These are phyloP conservation scores for Gracilariopsis chorda DNA, from an alignment of 23 red algal species.

Conservation along the genomic window DNA sequence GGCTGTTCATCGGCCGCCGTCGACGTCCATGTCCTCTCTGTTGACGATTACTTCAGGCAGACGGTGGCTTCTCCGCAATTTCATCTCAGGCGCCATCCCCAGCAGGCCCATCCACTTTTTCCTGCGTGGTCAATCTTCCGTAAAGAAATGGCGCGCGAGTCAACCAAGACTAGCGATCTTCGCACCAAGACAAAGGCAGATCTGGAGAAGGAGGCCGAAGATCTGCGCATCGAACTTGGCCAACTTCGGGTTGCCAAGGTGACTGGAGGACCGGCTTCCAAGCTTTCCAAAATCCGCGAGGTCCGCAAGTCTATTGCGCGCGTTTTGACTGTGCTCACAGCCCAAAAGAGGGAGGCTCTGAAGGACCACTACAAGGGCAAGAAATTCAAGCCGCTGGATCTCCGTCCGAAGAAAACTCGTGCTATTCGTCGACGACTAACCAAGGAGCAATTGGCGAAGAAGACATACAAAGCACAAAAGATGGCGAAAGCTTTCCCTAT, in stretches of 20 bases:
- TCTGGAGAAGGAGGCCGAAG: conserved; percentile 73
- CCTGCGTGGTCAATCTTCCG: no score
- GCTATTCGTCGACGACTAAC: conserved; percentile 93
- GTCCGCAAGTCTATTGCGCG: conserved; percentile 96
- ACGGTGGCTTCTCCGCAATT: no score
- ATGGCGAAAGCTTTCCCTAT: conserved; percentile 80
- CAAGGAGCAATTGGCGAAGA: conserved; percentile 74
- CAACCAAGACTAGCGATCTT: conserved; percentile 68
- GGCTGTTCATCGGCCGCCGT: no score
- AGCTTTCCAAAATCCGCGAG: conserved; percentile 92
- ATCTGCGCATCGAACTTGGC: conserved; percentile 86
- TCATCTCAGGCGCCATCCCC: no score
- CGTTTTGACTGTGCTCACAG: conserved; percentile 89
- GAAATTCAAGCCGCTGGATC: conserved; percentile 97
- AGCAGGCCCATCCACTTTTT: no score
- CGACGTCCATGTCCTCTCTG: no score
- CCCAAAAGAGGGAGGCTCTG: conserved; percentile 78
- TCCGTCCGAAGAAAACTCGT: conserved; percentile 97
- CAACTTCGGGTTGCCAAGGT: conserved; percentile 94
- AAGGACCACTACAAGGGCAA: conserved; percentile 80
- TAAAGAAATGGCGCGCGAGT: conserved; percentile 46
- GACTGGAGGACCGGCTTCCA: conserved; percentile 80
- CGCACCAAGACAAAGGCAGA: conserved; percentile 77
- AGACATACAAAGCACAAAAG: conserved; percentile 77
- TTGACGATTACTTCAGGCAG: no score